These are phyloP conservation scores for Sungouiozyma intestinalis DNA, from an alignment of 805 yeast genomes.

Conservation along the genomic window DNA sequence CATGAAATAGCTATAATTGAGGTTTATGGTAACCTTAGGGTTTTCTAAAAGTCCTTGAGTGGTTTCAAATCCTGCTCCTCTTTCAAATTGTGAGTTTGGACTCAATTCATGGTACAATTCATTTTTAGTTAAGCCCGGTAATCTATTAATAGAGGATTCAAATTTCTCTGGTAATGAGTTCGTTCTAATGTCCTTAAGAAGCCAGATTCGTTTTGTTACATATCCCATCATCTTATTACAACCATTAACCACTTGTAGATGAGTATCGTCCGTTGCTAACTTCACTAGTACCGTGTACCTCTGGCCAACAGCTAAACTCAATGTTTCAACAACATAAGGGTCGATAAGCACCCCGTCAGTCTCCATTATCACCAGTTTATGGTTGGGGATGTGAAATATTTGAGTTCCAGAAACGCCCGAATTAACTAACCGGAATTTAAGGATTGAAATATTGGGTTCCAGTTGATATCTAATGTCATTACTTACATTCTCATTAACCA, in stretches of 20 bases:
- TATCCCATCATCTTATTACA: conserved; percentile 43
- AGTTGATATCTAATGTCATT: conserved; percentile 25
- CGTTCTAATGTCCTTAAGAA: conserved; percentile 3
- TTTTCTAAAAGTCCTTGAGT: conserved; percentile 13
- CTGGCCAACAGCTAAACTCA: conserved; percentile 66
- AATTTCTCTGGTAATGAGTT: background rate
- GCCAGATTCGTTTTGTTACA: conserved; percentile 27
- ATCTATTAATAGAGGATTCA: conserved; percentile 30
- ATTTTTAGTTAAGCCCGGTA: conserved; percentile 20
- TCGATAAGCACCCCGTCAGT: conserved; percentile 49
- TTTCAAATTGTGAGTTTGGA: conserved; percentile 5
- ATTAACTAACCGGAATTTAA: conserved; percentile 39
- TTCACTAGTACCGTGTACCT: conserved; percentile 54
- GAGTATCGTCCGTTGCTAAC: conserved; percentile 28
- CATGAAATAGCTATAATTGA: conserved; percentile 41
- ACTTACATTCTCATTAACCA: conserved; percentile 16
- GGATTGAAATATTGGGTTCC: conserved; percentile 35
- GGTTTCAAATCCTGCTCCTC: background rate
- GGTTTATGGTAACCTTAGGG: conserved; percentile 17
- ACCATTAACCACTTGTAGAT: conserved; percentile 35
- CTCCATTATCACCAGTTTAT: conserved; percentile 44
- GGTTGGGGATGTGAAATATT: conserved; percentile 43
- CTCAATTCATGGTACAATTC: conserved; percentile 16
- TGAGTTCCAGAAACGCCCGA: conserved; percentile 51
- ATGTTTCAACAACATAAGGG: conserved; percentile 36